Percentiles rank a stretch among this genome's conserved stretches.
phyloP scores from a whole-genome alignment of 2,329 filamentous ascomycete genomes.

The Epichloe amarillans region DNA sequence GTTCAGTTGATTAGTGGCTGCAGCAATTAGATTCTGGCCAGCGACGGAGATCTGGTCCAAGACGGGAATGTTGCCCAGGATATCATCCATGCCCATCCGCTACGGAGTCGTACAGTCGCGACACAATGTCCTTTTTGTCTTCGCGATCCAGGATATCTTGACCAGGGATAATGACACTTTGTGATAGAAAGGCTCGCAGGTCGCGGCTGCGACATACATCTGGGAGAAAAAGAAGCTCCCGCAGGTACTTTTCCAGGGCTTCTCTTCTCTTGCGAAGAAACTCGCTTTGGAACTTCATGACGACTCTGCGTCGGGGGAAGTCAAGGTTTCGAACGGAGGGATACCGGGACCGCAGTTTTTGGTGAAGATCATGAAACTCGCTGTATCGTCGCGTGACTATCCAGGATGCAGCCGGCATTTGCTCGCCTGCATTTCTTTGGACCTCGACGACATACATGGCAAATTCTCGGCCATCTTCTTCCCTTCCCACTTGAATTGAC shows the following conservation, averaged over 20 bases:
- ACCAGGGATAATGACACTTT: constrained; percentile 60
- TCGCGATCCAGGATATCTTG: constrained; percentile 44
- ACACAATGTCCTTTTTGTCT: constrained; percentile 76
- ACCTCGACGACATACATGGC: constrained; percentile 92
- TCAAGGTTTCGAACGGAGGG: constrained; percentile 80
- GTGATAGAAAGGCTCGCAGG: constrained; percentile 81
- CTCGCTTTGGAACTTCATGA: constrained; percentile 93
- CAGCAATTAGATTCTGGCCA: constrained; percentile 79
- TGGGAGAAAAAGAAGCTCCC: constrained; percentile 71
- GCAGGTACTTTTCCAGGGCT: constrained; percentile 75
- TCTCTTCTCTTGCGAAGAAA: constrained; percentile 81
- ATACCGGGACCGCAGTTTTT: constrained; percentile 72
- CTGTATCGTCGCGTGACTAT: constrained; percentile 85
- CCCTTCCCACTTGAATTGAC: constrained; percentile 80
- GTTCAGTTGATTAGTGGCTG: constrained; percentile 52
- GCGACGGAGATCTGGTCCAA: constrained; percentile 87
- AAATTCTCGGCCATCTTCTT: constrained; percentile 86
- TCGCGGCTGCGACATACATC: constrained; percentile 92
- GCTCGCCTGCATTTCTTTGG: constrained; percentile 75
- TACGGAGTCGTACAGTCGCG: constrained; percentile 89
- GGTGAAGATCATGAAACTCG: constrained; percentile 92
- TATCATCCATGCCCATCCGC: constrained; percentile 98
- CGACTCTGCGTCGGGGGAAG: constrained; percentile 80
- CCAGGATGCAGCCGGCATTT: constrained; percentile 96
- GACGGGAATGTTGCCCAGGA: constrained; percentile 88